Evolutionary conservation across 352 stramenopile genomes (phyloP).

Genomic region (Phytophthora citrophthora): DNA sequence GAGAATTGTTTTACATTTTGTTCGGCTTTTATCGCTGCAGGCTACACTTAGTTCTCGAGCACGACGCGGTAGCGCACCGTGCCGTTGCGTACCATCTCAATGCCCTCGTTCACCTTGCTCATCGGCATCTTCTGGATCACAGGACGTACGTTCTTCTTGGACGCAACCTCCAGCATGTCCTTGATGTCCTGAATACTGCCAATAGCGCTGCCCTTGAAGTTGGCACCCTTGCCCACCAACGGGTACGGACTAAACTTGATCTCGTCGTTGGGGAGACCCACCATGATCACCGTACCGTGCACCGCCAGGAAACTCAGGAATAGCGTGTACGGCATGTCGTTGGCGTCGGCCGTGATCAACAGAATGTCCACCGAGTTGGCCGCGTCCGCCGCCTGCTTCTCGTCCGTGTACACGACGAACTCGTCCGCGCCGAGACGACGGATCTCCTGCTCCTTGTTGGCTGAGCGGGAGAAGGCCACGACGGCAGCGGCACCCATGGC

Average conservation of each 20-base stretch:
- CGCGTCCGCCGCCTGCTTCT: slow-evolving; percentile 37
- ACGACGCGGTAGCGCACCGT: slow-evolving; percentile 29
- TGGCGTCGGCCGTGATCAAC: slow-evolving; percentile 71
- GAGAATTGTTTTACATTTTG: slow-evolving; percentile 6
- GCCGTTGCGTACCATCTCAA: slow-evolving; percentile 11
- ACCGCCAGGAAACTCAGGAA: slow-evolving; percentile 65
- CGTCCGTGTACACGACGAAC: slow-evolving; percentile 61
- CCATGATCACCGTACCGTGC: slow-evolving; percentile 65
- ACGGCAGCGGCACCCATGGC: slow-evolving; percentile 63
- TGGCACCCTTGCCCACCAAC: slow-evolving; percentile 48
- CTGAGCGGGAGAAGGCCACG: slow-evolving; percentile 70
- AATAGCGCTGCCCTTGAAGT: slow-evolving; percentile 63
- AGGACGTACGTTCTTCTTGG: slow-evolving; percentile 69
- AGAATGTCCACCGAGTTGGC: slow-evolving; percentile 63
- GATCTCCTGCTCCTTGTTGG: slow-evolving; percentile 65
- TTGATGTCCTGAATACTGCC: slow-evolving; percentile 64
- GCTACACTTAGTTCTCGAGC: slow-evolving; percentile 42
- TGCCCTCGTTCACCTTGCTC: slow-evolving; percentile 53
- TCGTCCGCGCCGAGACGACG: slow-evolving; percentile 59
- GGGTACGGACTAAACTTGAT: slow-evolving; percentile 59
- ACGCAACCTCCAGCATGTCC: slow-evolving; percentile 88
- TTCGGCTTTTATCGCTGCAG: background rate
- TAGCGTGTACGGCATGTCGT: slow-evolving; percentile 50
- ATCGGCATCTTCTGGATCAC: slow-evolving; percentile 66
- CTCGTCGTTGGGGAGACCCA: slow-evolving; percentile 69